A percentile compares a stretch with the other conserved stretches of the same genome.
These are phyloP conservation scores for Aureobasidium sp. DNA, from an alignment of 2,329 filamentous ascomycete species.

Conservation along the genomic window DNA sequence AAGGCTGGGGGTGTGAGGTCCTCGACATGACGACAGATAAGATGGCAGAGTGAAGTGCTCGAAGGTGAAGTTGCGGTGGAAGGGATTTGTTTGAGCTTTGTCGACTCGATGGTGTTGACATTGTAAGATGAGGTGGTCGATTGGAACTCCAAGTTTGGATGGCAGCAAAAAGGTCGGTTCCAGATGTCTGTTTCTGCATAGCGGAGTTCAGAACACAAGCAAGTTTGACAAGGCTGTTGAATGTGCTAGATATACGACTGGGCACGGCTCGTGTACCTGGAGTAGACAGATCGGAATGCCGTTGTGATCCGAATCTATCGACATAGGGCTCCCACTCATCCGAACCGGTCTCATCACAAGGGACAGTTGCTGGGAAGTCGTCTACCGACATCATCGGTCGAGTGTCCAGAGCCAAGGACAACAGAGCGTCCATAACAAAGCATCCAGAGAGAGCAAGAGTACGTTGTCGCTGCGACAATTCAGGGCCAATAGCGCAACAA, in stretches of 20 bases:
- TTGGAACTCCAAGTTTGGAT: not conserved
- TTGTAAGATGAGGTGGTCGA: not conserved
- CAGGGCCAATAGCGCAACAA: not conserved
- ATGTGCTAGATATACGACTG: not conserved
- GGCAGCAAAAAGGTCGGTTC: not conserved
- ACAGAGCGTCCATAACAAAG: not conserved
- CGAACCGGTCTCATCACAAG: not conserved
- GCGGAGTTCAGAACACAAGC: not conserved
- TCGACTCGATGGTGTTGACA: not conserved
- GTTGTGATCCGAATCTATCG: not conserved
- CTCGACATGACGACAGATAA: not conserved
- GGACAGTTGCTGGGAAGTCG: not conserved
- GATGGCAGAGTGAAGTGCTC: not conserved
- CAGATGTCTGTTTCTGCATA: not conserved
- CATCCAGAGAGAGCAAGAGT: not conserved
- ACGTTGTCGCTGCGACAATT: not conserved
- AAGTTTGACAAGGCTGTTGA: not conserved
- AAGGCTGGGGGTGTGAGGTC: not conserved
- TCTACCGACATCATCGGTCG: not conserved
- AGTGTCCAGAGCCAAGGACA: not conserved
- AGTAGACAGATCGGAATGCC: not conserved
- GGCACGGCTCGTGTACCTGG: not conserved
- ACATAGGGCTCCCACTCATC: constrained; percentile 5
- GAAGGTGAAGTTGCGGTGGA: not conserved
- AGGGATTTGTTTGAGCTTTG: not conserved